phyloP scores from a whole-genome alignment of 2,329 filamentous ascomycete species.

The Pseudogymnoascus sp. region DNA sequence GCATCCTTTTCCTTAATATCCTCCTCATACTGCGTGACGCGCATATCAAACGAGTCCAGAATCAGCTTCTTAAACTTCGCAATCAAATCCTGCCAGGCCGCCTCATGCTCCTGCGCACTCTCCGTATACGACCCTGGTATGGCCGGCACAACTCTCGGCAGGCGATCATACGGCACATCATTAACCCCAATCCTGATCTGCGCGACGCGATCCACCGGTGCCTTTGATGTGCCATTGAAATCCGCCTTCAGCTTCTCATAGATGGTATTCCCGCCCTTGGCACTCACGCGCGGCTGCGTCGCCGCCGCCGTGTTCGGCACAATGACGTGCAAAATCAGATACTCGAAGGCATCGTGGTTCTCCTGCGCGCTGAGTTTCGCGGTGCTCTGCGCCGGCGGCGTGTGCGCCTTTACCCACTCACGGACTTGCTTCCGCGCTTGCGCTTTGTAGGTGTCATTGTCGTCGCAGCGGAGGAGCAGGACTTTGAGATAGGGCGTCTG shows the following conservation, averaged over 20 bases:
- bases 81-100: slow-evolving; percentile 76
- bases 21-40: slow-evolving; percentile 91
- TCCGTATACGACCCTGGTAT: slow-evolving; percentile 60
- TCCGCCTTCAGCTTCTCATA: slow-evolving; percentile 85
- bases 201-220: slow-evolving; percentile 65
- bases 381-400: slow-evolving; percentile 48
- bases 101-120: slow-evolving; percentile 67
- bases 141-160: slow-evolving; percentile 55
- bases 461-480: slow-evolving; percentile 83
- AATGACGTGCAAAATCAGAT: slow-evolving; percentile 88
- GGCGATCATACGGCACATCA: slow-evolving; percentile 56
- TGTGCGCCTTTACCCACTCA: slow-evolving; percentile 83
- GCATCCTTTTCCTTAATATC: slow-evolving; percentile 92
- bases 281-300: slow-evolving; percentile 61
- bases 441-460: slow-evolving; percentile 87
- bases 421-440: slow-evolving; percentile 68
- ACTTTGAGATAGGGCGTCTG: slow-evolving; percentile 92
- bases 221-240: slow-evolving; percentile 74
- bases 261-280: slow-evolving; percentile 65
- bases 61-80: slow-evolving; percentile 82
- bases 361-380: slow-evolving; percentile 60
- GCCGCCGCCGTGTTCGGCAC: slow-evolving; percentile 76
- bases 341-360: slow-evolving; percentile 94
- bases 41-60: slow-evolving; percentile 77
- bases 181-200: slow-evolving; percentile 75